Evolutionary conservation across 768 basidiomycete genomes (phyloP).

Genomic region (Baorangia bicolor): DNA sequence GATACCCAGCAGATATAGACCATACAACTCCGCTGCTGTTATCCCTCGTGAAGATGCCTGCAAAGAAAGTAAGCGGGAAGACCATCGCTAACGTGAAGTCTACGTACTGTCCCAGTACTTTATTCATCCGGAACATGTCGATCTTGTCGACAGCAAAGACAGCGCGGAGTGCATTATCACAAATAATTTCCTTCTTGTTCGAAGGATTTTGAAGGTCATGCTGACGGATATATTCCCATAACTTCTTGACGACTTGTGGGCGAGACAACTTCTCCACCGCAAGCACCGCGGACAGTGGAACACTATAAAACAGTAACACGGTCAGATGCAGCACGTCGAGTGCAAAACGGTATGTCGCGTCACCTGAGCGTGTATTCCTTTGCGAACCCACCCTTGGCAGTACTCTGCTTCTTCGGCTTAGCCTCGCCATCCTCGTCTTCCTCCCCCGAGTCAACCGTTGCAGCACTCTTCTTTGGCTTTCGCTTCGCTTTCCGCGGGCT

Average conservation of each 20-base stretch:
- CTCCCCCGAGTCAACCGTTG: conserved; percentile 48
- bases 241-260: conserved; percentile 85
- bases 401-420: conserved; percentile 51
- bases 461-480: conserved; percentile 53
- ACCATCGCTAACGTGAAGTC: background rate
- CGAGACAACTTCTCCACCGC: conserved; percentile 69
- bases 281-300: conserved; percentile 70
- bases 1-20: conserved; percentile 6
- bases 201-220: conserved; percentile 81
- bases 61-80: background rate
- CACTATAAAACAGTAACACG: conserved; percentile 41
- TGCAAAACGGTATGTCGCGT: background rate
- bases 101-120: conserved; percentile 73
- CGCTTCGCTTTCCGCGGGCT: conserved; percentile 47
- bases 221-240: conserved; percentile 88
- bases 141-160: conserved; percentile 82
- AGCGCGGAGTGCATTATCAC: conserved; percentile 68
- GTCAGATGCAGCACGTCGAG: conserved; percentile 4
- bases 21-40: background rate
- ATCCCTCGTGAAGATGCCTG: conserved; percentile 35
- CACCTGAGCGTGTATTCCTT: conserved; percentile 79
- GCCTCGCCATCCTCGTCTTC: conserved; percentile 42
- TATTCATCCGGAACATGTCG: conserved; percentile 96
- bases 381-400: conserved; percentile 70
- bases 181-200: conserved; percentile 83